A percentile compares a stretch with the other conserved stretches of the same genome.
phyloP scores from a whole-genome alignment of 163 green algal species.

The Trebouxiophyceae sp. region DNA sequence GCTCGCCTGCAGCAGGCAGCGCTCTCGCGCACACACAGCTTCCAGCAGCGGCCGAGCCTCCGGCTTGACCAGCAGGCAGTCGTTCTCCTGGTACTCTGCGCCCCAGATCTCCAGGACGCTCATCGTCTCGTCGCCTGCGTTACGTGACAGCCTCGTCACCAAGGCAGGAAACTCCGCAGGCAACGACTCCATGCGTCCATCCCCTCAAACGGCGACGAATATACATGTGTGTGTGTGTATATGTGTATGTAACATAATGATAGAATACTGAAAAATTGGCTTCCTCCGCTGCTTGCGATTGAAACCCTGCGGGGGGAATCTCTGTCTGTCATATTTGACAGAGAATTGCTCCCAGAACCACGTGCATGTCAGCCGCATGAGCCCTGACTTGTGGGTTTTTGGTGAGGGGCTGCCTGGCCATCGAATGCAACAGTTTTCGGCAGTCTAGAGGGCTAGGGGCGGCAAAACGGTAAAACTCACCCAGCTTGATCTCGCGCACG shows the following conservation, averaged over 20 bases:
- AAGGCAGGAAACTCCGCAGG: not conserved
- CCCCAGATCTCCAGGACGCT: slow-evolving; percentile 97
- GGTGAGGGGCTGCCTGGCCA: too few species aligned
- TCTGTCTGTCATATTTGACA: too few species aligned
- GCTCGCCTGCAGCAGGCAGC: slow-evolving; percentile 78
- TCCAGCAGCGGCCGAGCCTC: slow-evolving; percentile 66
- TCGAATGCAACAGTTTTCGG: too few species aligned
- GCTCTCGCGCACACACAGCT: slow-evolving; percentile 82
- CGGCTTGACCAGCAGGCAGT: slow-evolving; percentile 86
- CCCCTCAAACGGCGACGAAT: not conserved
- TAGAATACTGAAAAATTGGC: too few species aligned
- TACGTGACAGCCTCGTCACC: too few species aligned
- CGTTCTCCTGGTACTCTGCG: slow-evolving; percentile 99
- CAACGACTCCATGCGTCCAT: not conserved
- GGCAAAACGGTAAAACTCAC: too few species aligned
- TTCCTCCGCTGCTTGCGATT: too few species aligned
- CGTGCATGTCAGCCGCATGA: too few species aligned
- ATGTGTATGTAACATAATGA: slow-evolving; percentile 1
- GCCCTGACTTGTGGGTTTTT: too few species aligned
- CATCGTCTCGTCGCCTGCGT: slow-evolving; percentile 90
- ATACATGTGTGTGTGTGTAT: not conserved
- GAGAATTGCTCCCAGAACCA: too few species aligned
- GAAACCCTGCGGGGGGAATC: too few species aligned
- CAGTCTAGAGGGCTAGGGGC: too few species aligned
- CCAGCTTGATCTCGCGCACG: slow-evolving; percentile 67